A percentile compares a stretch with the other conserved stretches of the same genome.
Evolutionary conservation across 1,284 basidiomycete species (phyloP).

Genomic region (Rhodotorula sp.): DNA sequence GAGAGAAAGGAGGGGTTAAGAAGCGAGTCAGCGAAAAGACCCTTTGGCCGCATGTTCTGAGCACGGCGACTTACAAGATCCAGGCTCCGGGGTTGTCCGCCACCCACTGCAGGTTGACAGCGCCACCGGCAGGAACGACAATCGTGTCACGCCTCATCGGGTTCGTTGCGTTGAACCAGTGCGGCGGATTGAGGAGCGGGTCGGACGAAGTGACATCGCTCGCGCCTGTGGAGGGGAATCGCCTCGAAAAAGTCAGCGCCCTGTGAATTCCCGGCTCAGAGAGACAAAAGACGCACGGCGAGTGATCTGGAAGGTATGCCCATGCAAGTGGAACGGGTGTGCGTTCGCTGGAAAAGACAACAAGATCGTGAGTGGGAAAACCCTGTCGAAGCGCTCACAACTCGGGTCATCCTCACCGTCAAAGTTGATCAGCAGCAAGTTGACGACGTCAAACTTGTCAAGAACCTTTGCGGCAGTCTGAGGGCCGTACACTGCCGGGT

Average conservation of each 20-base stretch:
- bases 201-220: slow-evolving; percentile 73
- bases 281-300: slow-evolving; percentile 2
- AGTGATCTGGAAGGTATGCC: slow-evolving; percentile 67
- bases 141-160: slow-evolving; percentile 73
- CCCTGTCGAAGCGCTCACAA: background rate
- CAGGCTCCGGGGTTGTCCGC: slow-evolving; percentile 82
- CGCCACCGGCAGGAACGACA: slow-evolving; percentile 58
- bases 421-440: slow-evolving; percentile 81
- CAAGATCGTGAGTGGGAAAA: background rate
- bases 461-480: slow-evolving; percentile 65
- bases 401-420: slow-evolving; percentile 23
- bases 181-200: slow-evolving; percentile 72
- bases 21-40: background rate
- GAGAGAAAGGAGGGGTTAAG: slow-evolving; percentile 8
- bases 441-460: slow-evolving; percentile 70
- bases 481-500: slow-evolving; percentile 68
- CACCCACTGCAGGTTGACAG: slow-evolving; percentile 63
- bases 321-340: slow-evolving; percentile 62
- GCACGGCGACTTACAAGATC: slow-evolving; percentile 55
- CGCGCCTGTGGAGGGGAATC: slow-evolving; percentile 54
- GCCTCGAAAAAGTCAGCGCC: slow-evolving; percentile 57
- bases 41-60: background rate
- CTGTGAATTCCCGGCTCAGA: accelerated
- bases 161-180: slow-evolving; percentile 71
- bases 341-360: background rate